Evolutionary conservation across 1,139 yeast species (phyloP), one percentile per base, ranked within the genome.

Genomic region (Yamadazyma songkhlaensis): DNA sequence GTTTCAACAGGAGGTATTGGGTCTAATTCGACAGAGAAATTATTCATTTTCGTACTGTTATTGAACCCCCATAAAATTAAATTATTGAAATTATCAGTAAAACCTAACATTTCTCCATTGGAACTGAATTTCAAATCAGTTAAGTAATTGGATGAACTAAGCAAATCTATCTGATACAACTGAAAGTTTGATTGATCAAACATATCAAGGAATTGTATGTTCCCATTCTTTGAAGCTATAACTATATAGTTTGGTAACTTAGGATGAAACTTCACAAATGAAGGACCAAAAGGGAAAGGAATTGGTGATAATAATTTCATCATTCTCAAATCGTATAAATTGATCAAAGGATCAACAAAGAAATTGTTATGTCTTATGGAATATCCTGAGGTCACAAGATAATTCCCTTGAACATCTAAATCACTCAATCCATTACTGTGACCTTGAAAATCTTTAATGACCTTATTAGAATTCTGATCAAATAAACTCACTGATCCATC

Each of bases 211-310:
- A 89, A 81, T 51, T 89, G 96, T 42, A 94, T 64, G 45, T 87
- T 94, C 7, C 98, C 98, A 22, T 77, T 60, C 13, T 72, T 72
- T 0, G 96, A 84, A 0, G 88, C 84, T 13, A 87, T 79, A 9
- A 89, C 60, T 31, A 89, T 77, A 35, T 86, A 80, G 30, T 88
- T 85, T 9, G 97, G 85, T 41, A 89, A 60, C 45, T 85, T 85
- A 3, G 97, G 97, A 60, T 90, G 97, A 46, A 90, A 72, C 36
- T 84, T 74, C 1, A 85, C 94, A 55, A 77, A 84, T 6, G 87
- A 74, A 1, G 97, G 97, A 4, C 97, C 97, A 0, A 89, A 84
- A 0, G 95, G 87, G 56, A 89, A 89, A 2, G 96, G 81, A 3
- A 90, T 69, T 2, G 97, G 97, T 0, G 95, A 72, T 39, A 84